Evolutionary conservation across 2,329 filamentous ascomycete species (phyloP).

Genomic region (Epichloe gansuensis): DNA sequence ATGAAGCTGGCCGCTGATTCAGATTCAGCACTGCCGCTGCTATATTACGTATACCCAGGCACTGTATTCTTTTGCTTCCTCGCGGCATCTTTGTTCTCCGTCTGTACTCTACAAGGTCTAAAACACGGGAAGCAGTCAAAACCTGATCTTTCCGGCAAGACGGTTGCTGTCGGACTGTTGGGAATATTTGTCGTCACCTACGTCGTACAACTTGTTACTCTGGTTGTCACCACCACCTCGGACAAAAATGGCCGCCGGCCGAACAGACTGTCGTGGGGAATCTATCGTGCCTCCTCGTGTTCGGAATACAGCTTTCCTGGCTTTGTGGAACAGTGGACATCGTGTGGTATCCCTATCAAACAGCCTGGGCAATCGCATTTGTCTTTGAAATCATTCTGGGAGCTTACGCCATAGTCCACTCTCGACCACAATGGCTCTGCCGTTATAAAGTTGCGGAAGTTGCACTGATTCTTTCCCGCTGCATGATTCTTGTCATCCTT

Average conservation of each 20-base stretch:
- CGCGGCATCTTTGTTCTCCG: slow-evolving; percentile 34
- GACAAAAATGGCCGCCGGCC: slow-evolving; percentile 28
- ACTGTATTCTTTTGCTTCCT: slow-evolving; percentile 46
- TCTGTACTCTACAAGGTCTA: slow-evolving; percentile 40
- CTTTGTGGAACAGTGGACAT: slow-evolving; percentile 37
- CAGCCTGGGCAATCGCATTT: slow-evolving; percentile 48
- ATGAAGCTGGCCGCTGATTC: slow-evolving; percentile 4
- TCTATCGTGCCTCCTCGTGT: slow-evolving; percentile 51
- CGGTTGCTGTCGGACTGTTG: slow-evolving; percentile 28
- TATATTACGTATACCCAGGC: slow-evolving; percentile 49
- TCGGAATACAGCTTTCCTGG: slow-evolving; percentile 45
- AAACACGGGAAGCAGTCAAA: slow-evolving; percentile 13
- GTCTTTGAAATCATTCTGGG: slow-evolving; percentile 40
- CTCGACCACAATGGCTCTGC: slow-evolving; percentile 1
- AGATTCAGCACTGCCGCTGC: slow-evolving; percentile 23
- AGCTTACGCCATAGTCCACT: slow-evolving; percentile 12
- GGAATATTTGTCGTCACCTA: slow-evolving; percentile 33
- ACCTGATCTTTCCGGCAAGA: slow-evolving; percentile 10
- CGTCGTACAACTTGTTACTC: slow-evolving; percentile 30
- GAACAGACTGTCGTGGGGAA: slow-evolving; percentile 43
- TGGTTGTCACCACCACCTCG: slow-evolving; percentile 25
- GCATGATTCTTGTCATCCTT: slow-evolving; percentile 18
- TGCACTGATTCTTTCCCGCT: slow-evolving; percentile 10
- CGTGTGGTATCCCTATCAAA: slow-evolving; percentile 52
- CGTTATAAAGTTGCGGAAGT: slow-evolving; percentile 15